Conservation (phyloP, 2,329 filamentous ascomycete species). For the Diaporthe citri region DNA sequence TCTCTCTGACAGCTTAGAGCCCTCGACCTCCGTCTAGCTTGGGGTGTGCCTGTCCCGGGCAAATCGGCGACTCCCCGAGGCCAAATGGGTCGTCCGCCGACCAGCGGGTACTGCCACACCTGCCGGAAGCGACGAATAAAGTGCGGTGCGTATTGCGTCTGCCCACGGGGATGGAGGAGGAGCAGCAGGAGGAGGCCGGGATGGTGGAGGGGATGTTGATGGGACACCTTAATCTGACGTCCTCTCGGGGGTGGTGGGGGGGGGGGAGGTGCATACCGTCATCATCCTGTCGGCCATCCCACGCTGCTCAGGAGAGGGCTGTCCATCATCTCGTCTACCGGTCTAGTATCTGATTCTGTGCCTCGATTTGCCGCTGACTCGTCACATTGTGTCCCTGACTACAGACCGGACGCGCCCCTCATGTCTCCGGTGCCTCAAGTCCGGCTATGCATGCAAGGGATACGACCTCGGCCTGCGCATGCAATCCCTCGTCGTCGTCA, state of each 20-base stretch:
- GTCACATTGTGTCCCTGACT: slow-evolving; percentile 1
- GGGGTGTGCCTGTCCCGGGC: slow-evolving; percentile 1
- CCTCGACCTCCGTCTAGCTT: slow-evolving; percentile 20
- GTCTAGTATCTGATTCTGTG: neutral
- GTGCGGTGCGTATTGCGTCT: slow-evolving; percentile 42
- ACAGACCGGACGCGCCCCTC: slow-evolving; percentile 44
- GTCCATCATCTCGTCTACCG: neutral
- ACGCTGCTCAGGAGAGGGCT: neutral
- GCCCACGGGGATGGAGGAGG: slow-evolving; percentile 7
- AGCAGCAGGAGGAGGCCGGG: neutral
- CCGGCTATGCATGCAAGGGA: slow-evolving; percentile 45
- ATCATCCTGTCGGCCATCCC: slow-evolving; percentile 3
- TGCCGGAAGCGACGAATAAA: slow-evolving; percentile 47
- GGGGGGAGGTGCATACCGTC: too few relatives aligned
- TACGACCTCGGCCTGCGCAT: slow-evolving; percentile 47
- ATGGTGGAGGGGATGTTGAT: slow-evolving; percentile 1
- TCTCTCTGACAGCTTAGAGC: slow-evolving; percentile 12
- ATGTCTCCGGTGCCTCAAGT: slow-evolving; percentile 44
- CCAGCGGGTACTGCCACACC: slow-evolving; percentile 48
- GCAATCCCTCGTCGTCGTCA: slow-evolving; percentile 44
- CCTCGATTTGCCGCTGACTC: slow-evolving; percentile 14
- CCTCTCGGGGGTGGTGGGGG: neutral
- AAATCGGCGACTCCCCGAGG: slow-evolving; percentile 30
- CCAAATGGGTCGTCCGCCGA: slow-evolving; percentile 46
- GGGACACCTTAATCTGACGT: slow-evolving; percentile 18